Evolutionary conservation across 352 stramenopile genomes (phyloP).

Genomic region (Globisporangium mamillatum): DNA sequence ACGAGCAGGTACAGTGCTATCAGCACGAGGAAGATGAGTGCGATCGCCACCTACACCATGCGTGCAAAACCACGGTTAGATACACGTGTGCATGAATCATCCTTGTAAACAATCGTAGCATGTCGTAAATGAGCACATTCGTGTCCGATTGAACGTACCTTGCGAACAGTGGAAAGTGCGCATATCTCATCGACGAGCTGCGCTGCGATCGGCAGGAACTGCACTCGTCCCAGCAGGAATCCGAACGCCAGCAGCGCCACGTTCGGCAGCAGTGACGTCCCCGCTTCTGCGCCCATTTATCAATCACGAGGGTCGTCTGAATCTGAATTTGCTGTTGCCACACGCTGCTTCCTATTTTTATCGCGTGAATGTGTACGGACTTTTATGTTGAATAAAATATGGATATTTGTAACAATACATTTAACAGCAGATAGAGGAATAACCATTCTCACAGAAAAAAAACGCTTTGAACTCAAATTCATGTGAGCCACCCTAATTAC

Average conservation of each 20-base stretch:
- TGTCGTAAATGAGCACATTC: background rate
- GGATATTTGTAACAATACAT: background rate
- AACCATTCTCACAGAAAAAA: background rate
- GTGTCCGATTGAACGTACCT: conserved; percentile 28
- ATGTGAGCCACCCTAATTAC: background rate
- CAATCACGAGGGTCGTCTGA: background rate
- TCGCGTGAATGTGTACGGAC: background rate
- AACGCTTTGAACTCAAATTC: background rate
- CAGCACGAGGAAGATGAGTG: conserved; percentile 35
- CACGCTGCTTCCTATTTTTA: background rate
- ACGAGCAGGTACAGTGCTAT: conserved; percentile 60
- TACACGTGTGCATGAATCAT: background rate
- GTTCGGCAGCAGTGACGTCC: conserved; percentile 61
- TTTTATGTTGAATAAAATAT: background rate
- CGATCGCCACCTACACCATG: conserved; percentile 37
- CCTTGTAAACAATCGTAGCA: background rate
- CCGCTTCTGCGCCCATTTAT: conserved; percentile 35
- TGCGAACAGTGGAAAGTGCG: conserved; percentile 37
- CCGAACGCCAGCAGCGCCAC: conserved; percentile 56
- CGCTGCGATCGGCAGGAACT: conserved; percentile 42
- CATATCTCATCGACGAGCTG: conserved; percentile 49
- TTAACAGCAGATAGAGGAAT: background rate
- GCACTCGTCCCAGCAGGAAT: conserved; percentile 60
- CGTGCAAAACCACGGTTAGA: background rate
- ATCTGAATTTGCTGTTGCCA: background rate